Evolutionary conservation across 345 rosid species (phyloP).

Genomic region (Nephelium lappaceum): DNA sequence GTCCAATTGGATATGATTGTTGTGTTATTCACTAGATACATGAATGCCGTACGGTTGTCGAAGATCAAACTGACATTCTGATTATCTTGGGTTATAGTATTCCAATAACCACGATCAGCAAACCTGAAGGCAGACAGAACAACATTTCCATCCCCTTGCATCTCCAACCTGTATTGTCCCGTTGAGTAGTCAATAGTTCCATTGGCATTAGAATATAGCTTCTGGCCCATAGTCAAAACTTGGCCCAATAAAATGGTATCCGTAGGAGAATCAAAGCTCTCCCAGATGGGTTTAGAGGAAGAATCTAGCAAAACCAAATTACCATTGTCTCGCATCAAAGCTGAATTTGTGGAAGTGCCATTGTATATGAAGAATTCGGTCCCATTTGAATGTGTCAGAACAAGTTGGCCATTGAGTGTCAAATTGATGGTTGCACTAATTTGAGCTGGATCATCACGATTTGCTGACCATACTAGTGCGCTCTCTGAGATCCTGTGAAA

Average conservation of each 20-base stretch:
- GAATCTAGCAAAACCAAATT: conserved; percentile 26
- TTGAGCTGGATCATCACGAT: conserved; percentile 37
- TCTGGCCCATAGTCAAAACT: conserved; percentile 26
- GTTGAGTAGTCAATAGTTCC: conserved; percentile 33
- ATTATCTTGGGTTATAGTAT: conserved; percentile 9
- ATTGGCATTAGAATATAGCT: conserved; percentile 30
- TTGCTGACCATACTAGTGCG: conserved; percentile 40
- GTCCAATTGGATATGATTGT: conserved; percentile 1
- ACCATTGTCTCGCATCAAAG: conserved; percentile 30
- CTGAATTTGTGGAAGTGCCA: conserved; percentile 22
- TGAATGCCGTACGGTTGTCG: conserved; percentile 28
- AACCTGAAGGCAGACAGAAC: conserved; percentile 32
- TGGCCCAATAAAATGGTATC: conserved; percentile 36
- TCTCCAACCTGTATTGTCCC: conserved; percentile 33
- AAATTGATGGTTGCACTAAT: conserved; percentile 26
- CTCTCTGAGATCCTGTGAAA: conserved; percentile 32
- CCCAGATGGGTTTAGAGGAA: conserved; percentile 28
- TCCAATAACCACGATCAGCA: conserved; percentile 40
- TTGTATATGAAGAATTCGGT: conserved; percentile 22
- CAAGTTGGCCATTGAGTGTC: conserved; percentile 29
- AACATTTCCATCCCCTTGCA: conserved; percentile 37
- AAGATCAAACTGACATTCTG: conserved; percentile 25
- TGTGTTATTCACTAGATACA: conserved; percentile 16
- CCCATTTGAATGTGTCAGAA: conserved; percentile 29
- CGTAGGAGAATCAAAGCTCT: conserved; percentile 34